Base-by-base conservation (phyloP, 345 rosid species). In the Aquilaria yunnanensis region DNA sequence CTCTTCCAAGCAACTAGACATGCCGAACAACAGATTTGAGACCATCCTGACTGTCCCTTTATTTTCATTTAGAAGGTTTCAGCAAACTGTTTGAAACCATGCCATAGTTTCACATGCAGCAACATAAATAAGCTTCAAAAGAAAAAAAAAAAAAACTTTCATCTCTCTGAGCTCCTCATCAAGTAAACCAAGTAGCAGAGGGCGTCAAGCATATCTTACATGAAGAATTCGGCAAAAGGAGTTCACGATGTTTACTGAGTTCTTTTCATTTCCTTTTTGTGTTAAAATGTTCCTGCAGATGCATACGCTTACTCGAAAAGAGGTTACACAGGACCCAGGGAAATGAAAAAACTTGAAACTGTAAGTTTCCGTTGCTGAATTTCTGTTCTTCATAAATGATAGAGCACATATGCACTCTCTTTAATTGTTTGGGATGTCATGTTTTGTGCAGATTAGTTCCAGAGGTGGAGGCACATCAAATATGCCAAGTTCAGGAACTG, bases 261-360 rank as follows among this genome's bases (percentile, higher is more conserved):
- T 5, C 5, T 2, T 37, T 37, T 37, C 43, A 37, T 57, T 56
- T 68, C 47, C 33, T 68, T 50, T 54, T 62, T 56, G 46, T 50
- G 50, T 13, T 13, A 37, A 37, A 37, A 37, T 67, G 58, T 61
- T 64, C 55, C 33, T 62, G 67, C 86, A 84, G 90, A 80, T 83
- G 80, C 85, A 47, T 78, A 77, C 72, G 65, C 82, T 57, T 49
- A 74, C 50, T 61, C 84, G 1, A 90, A 70, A 71, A 78, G 70
- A 74, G 76, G 75, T 53, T 64, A 71, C 13, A 77, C 72, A 61
- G 82, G 92, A 80, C 78, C 85, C 51, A 73, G 63, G 67, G 80
- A 72, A 49, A 51, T 52, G 37, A 77, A 66, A 72, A 31, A 81
- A 3, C 67, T 62, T 23, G 71, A 77, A 68, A 65, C 67, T 51